Evolutionary conservation across 345 rosid species (phyloP), one percentile per base, ranked within the genome.

Genomic region (Arabis alpina): DNA sequence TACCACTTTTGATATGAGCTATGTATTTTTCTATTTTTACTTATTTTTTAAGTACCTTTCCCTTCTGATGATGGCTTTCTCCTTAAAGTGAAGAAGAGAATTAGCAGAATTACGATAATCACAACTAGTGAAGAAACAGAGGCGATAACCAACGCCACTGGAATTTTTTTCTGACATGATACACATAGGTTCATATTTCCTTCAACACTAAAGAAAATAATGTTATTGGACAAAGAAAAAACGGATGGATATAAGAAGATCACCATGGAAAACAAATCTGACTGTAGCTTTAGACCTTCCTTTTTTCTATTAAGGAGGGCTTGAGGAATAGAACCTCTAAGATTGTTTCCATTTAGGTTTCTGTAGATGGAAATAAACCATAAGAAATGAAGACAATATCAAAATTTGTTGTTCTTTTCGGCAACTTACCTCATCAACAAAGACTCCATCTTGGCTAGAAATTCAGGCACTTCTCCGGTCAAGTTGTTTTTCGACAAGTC

Each of bases 251-350:
- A 36, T 0, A 6, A 32, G 1, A 32, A 36, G 10, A 6, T 36
- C 39, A 36, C 2, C 9, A 28, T 36, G 7, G 1, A 2, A 36
- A 36, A 2, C 2, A 2, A 36, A 36, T 36, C 40, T 36, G 8
- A 36, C 40, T 2, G 6, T 36, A 36, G 10, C 9, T 36, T 36
- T 36, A 36, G 6, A 8, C 40, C 40, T 6, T 36, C 40, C 37
- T 34, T 36, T 36, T 36, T 7, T 8, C 40, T 36, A 36, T 36
- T 10, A 36, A 8, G 40, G 1, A 36, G 40, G 40, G 37, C 68
- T 34, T 43, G 47, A 13, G 92, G 87, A 65, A 87, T 13, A 9
- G 74, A 19, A 48, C 89, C 87, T 2, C 54, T 51, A 12, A 81
- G 79, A 53, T 70, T 61, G 69, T 87, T 87, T 54, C 75, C 73